phyloP scores from a whole-genome alignment of 2,329 filamentous ascomycete species.

The Phaeosphaeriaceae sp. region DNA sequence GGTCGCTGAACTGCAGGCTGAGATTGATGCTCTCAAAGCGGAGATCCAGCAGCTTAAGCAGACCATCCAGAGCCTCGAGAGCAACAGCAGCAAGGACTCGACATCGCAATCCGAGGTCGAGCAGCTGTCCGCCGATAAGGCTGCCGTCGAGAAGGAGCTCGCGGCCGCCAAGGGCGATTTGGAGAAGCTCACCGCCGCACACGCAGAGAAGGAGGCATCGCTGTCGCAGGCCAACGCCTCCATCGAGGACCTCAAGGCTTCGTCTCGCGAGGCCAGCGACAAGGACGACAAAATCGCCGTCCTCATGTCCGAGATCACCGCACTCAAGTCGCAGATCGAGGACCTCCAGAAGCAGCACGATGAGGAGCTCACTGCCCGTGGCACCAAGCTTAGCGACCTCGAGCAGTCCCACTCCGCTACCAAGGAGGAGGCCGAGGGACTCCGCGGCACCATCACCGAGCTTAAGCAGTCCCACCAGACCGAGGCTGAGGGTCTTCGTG shows the following conservation, averaged over 20 bases:
- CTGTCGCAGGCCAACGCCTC: constrained; percentile 28
- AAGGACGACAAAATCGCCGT: constrained; percentile 34
- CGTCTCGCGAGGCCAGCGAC: constrained; percentile 33
- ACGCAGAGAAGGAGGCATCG: constrained; percentile 28
- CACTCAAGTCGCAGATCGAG: constrained; percentile 36
- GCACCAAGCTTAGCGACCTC: constrained; percentile 23
- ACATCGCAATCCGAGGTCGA: constrained; percentile 27
- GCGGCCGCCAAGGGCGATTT: constrained; percentile 27
- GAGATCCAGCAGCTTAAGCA: constrained; percentile 40
- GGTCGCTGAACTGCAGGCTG: constrained; percentile 32
- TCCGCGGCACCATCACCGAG: constrained; percentile 21
- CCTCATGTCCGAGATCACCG: constrained; percentile 28
- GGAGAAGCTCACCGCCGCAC: constrained; percentile 25
- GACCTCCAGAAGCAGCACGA: constrained; percentile 22
- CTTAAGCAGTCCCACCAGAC: constrained; percentile 18
- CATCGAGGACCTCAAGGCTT: constrained; percentile 26
- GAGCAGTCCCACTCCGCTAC: constrained; percentile 23
- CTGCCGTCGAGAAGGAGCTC: constrained; percentile 20
- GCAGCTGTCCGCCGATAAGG: constrained; percentile 19
- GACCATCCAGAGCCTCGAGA: constrained; percentile 29
- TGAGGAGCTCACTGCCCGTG: constrained; percentile 23
- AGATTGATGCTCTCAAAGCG: constrained; percentile 36
- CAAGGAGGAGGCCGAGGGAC: constrained; percentile 25
- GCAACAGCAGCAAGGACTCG: constrained; percentile 8
- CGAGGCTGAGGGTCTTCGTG: constrained; percentile 28